A percentile compares a stretch with the other conserved stretches of the same genome.
phyloP scores from a whole-genome alignment of 2,329 filamentous ascomycete species.

The Hansfordia pulvinata region DNA sequence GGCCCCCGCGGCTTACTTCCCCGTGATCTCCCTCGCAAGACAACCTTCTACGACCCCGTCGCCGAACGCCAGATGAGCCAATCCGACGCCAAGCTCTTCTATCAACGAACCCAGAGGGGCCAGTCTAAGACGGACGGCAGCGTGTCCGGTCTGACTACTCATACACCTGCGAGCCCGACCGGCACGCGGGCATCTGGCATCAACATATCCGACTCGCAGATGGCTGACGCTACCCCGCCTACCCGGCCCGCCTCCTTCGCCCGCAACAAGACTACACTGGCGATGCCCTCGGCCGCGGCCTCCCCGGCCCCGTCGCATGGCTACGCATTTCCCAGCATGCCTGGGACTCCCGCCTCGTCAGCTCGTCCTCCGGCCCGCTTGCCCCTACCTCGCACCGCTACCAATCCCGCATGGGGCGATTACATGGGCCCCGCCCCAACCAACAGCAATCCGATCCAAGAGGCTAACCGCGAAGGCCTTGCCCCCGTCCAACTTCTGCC shows the following conservation, averaged over 20 bases:
- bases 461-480: slow-evolving; percentile 5
- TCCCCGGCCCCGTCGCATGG: no score
- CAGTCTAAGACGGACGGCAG: slow-evolving; percentile 26
- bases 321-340: slow-evolving; percentile 17
- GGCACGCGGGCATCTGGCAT: slow-evolving; percentile 2
- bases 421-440: slow-evolving; percentile 6
- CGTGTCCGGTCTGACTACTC: no score
- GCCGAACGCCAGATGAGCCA: slow-evolving; percentile 92
- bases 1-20: slow-evolving; percentile 40
- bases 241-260: slow-evolving; percentile 10
- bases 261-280: slow-evolving; percentile 13
- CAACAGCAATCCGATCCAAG: slow-evolving; percentile 5
- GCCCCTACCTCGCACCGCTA: slow-evolving; percentile 16
- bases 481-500: slow-evolving; percentile 7
- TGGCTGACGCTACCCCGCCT: slow-evolving; percentile 2
- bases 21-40: slow-evolving; percentile 52
- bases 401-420: slow-evolving; percentile 14
- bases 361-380: slow-evolving; percentile 9
- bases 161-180: slow-evolving; percentile 24
- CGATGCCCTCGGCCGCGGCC: slow-evolving; percentile 10
- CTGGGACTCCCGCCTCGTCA: slow-evolving; percentile 8
- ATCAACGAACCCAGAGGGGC: slow-evolving; percentile 72
- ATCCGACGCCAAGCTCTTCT: slow-evolving; percentile 90
- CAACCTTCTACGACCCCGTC: slow-evolving; percentile 85
- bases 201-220: slow-evolving; percentile 1